phyloP scores from a whole-genome alignment of 768 basidiomycete species.

The Paxillus involutus region DNA sequence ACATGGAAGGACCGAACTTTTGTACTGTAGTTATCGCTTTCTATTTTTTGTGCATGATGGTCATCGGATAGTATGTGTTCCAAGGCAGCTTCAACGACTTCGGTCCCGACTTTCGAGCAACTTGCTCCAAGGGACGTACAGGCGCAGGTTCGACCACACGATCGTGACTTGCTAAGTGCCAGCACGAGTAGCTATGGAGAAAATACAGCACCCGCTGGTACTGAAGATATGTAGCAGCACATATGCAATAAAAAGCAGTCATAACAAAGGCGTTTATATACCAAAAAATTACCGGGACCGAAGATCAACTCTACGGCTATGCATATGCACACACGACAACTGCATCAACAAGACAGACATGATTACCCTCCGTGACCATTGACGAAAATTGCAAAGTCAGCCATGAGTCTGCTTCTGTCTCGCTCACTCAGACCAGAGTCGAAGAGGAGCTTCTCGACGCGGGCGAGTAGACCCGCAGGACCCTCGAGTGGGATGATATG shows the following conservation, averaged over 20 bases:
- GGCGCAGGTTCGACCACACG: too few species aligned
- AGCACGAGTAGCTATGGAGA: too few species aligned
- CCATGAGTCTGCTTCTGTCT: constrained; percentile 51
- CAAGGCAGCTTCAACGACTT: not conserved
- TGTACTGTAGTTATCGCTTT: constrained; percentile 8
- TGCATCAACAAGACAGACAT: constrained; percentile 4
- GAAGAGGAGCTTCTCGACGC: constrained; percentile 60
- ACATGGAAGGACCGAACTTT: not conserved
- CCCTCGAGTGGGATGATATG: constrained; percentile 76
- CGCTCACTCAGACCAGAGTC: constrained; percentile 48
- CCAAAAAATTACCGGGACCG: constrained; percentile 24
- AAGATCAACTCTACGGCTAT: constrained; percentile 9
- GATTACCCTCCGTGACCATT: constrained; percentile 27
- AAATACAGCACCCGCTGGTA: too few species aligned
- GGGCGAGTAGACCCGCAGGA: constrained; percentile 63
- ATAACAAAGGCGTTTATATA: constrained; percentile 20
- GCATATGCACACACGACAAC: not conserved
- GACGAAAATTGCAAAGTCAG: constrained; percentile 61
- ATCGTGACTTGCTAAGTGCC: too few species aligned
- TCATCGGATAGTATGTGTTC: not conserved
- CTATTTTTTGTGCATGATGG: not conserved
- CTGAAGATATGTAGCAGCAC: not conserved
- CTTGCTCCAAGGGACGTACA: too few species aligned
- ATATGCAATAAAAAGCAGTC: constrained; percentile 19
- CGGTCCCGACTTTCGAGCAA: too few species aligned